Evolutionary conservation across 2,329 filamentous ascomycete species (phyloP).

Genomic region (Helotiales sp.): DNA sequence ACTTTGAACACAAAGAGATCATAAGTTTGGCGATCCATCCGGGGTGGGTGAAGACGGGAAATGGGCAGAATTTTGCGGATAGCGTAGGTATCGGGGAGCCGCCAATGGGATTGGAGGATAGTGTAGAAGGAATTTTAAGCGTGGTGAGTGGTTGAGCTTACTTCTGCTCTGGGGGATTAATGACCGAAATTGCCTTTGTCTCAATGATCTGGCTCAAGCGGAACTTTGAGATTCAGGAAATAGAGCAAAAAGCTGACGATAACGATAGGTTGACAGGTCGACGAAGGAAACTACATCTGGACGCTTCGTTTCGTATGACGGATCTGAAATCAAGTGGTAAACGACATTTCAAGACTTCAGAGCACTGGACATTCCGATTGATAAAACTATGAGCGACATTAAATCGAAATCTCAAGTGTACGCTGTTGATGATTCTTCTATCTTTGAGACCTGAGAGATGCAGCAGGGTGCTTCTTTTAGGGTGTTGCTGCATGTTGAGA

Average conservation of each 20-base stretch:
- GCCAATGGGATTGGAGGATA: conserved; percentile 38
- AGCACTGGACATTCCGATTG: too few relatives aligned
- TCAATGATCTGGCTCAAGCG: neutral
- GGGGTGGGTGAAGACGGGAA: conserved; percentile 43
- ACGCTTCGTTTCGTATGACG: neutral
- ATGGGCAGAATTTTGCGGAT: conserved; percentile 40
- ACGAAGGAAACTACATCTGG: neutral
- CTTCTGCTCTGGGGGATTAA: too few relatives aligned
- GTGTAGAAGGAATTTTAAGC: conserved; percentile 35
- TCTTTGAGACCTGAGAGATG: too few relatives aligned
- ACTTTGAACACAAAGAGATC: conserved; percentile 39
- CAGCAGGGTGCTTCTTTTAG: too few relatives aligned
- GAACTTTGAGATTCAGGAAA: neutral
- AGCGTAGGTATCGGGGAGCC: conserved; percentile 36
- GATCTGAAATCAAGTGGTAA: neutral
- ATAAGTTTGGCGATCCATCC: conserved; percentile 35
- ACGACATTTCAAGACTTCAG: too few relatives aligned
- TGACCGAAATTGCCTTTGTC: too few relatives aligned
- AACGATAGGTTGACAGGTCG: neutral
- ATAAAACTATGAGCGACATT: too few relatives aligned
- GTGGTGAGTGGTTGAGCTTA: conserved; percentile 23
- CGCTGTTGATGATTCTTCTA: too few relatives aligned
- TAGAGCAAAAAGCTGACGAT: neutral
- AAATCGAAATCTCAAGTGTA: too few relatives aligned
- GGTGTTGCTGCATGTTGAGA: too few relatives aligned